Evolutionary conservation across 2,329 filamentous ascomycete species (phyloP).

Genomic region (Colletotrichum tamarilloi): DNA sequence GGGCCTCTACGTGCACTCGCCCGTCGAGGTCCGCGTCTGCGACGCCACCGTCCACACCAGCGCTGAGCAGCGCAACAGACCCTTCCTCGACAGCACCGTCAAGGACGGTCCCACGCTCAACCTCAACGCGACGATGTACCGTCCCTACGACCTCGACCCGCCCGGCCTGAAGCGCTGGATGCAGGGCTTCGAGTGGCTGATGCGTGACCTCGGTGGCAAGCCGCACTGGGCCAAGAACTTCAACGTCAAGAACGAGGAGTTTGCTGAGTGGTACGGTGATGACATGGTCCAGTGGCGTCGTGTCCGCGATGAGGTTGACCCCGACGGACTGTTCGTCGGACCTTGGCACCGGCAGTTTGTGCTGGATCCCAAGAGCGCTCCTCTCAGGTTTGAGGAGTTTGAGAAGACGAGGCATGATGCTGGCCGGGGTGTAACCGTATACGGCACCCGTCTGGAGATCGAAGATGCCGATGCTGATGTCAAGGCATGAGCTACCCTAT

Average conservation of each 20-base stretch:
- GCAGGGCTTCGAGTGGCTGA: constrained; percentile 89
- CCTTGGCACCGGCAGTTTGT: constrained; percentile 87
- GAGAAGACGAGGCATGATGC: constrained; percentile 41
- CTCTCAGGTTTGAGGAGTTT: constrained; percentile 51
- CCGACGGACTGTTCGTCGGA: constrained; percentile 88
- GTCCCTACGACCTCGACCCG: constrained; percentile 82
- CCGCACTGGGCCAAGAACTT: constrained; percentile 99
- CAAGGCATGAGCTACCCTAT: background rate
- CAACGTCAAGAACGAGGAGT: constrained; percentile 63
- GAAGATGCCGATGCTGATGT: background rate
- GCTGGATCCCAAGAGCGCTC: constrained; percentile 50
- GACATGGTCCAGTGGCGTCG: constrained; percentile 74
- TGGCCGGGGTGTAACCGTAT: constrained; percentile 23
- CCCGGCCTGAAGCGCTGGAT: constrained; percentile 84
- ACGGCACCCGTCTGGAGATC: constrained; percentile 13
- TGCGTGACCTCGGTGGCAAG: constrained; percentile 83
- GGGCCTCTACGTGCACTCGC: constrained; percentile 89
- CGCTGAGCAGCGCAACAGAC: constrained; percentile 44
- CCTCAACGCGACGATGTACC: constrained; percentile 90
- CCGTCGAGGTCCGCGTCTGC: constrained; percentile 88
- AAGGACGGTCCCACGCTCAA: constrained; percentile 81
- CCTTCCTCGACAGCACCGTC: constrained; percentile 76
- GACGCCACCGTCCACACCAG: constrained; percentile 67
- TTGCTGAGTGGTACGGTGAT: constrained; percentile 76
- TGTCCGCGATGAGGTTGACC: constrained; percentile 78